Evolutionary conservation across 257 asterid genomes (phyloP), one percentile per base, ranked within the genome.

Genomic region (Paraleonurus japonicus): DNA sequence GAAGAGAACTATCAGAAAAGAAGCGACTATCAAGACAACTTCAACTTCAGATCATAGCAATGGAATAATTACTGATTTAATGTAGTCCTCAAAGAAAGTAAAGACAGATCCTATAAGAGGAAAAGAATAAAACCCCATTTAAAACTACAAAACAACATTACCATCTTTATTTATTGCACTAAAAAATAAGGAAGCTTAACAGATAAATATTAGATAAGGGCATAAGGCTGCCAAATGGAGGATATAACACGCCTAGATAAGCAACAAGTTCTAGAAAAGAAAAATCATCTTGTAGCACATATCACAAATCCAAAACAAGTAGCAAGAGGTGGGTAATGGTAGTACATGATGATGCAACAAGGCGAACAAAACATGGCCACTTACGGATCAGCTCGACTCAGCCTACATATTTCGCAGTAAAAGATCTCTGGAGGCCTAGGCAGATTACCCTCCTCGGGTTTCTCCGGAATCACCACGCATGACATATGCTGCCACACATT

Each of bases 361-460:
- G 70, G 70, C 23, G 24, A 62, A 24, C 51, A 57, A 33, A 62
- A 71, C 26, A 75, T 22, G 39, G 73, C 41, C 64, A 90, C 99
- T 86, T 85, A 95, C 99, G 99, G 99, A 69, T 95, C 99, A 70
- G 99, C 99, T 27, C 92, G 94, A 70, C 51, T 84, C 76, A 95
- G 84, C 75, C 99, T 88, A 69, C 99, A 95, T 61, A 85, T 72
- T 79, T 92, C 98, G 80, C 99, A 95, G 82, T 81, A 90, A 83
- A 92, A 95, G 27, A 61, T 79, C 68, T 86, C 92, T 5, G 98
- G 96, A 16, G 87, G 88, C 73, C 55, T 70, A 61, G 89, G 95
- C 68, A 79, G 74, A 72, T 81, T 80, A 77, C 91, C 89, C 76
- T 92, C 98, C 79, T 55, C 69, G 45, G 98, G 88, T 74, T 86